Base-by-base conservation (phyloP, 495 filamentous ascomycete species). In the Wilcoxina mikolae region DNA sequence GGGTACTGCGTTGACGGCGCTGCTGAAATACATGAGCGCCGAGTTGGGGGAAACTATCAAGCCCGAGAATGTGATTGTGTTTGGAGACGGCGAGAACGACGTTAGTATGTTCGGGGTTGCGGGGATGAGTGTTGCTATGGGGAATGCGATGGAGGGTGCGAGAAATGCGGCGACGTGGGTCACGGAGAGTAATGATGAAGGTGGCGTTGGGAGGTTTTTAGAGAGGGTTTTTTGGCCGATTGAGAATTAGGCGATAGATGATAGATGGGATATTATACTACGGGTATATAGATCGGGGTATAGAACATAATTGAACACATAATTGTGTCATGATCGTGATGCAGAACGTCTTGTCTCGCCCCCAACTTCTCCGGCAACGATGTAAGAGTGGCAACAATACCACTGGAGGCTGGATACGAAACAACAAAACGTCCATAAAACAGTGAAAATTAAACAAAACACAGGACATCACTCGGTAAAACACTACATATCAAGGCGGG, bases 71-170 rank as follows among this genome's bases (percentile, higher is more conserved):
- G 33, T 54, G 33, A 45, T 54, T 10, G 25, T 39, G 2, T 54
- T 54, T 28, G 51, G 51, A 20, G 51, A 54, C 23, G 51, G 51
- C 9, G 51, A 54, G 39, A 54, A 54, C 39, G 51, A 54, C 25
- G 51, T 54, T 15, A 54, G 51, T 25, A 54, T 54, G 51, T 54
- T 54, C 41, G 10, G 39, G 11, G 51, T 54, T 15, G 35, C 51
- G 2, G 51, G 41, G 11, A 54, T 54, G 51, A 44, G 38, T 23
- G 35, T 54, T 20, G 51, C 51, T 44, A 54, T 54, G 51, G 51
- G 51, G 3, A 54, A 54, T 28, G 51, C 51, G 22, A 54, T 54
- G 51, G 39, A 54, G 22, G 28, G 10, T 1, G 51, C 51, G 12
- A 20, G 24, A n/a, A 23, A 43, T 3, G 51, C 24, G 39, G 51